phyloP scores from a whole-genome alignment of 306 rosid genomes.

The Canavalia ensiformis region DNA sequence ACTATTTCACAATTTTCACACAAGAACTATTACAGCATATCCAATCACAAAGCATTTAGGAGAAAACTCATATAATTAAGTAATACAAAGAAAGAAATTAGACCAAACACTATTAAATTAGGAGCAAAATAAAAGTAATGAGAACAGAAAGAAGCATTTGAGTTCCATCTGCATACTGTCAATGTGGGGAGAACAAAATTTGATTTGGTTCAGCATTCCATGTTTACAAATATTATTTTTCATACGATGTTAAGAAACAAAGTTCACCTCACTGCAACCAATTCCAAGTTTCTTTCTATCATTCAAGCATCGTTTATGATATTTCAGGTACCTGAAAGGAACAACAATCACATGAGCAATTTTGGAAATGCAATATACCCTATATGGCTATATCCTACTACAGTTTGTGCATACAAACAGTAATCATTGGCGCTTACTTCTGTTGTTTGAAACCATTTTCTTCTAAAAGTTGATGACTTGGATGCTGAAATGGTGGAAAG shows the following conservation, averaged over 20 bases:
- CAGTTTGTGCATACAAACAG: slow-evolving; percentile 7
- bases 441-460: slow-evolving; percentile 97
- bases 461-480: slow-evolving; percentile 96
- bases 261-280: slow-evolving; percentile 96
- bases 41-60: background rate
- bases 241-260: slow-evolving; percentile 43
- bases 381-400: background rate
- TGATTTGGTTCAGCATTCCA: slow-evolving; percentile 13
- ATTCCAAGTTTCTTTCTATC: slow-evolving; percentile 95
- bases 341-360: slow-evolving; percentile 49
- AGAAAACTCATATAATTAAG: background rate
- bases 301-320: slow-evolving; percentile 79
- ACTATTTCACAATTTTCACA: slow-evolving; percentile 20
- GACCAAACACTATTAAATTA: background rate
- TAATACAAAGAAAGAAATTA: background rate
- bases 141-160: slow-evolving; percentile 8
- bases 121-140: slow-evolving; percentile 2
- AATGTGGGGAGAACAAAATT: slow-evolving; percentile 30
- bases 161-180: slow-evolving; percentile 8
- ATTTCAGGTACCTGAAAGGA: slow-evolving; percentile 83
- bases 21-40: background rate
- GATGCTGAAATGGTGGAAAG: slow-evolving; percentile 96
- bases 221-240: slow-evolving; percentile 32
- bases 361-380: slow-evolving; percentile 38
- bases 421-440: slow-evolving; percentile 68